Base-by-base conservation (phyloP, 2,329 filamentous ascomycete genomes). In the Karstenula rhodostoma region DNA sequence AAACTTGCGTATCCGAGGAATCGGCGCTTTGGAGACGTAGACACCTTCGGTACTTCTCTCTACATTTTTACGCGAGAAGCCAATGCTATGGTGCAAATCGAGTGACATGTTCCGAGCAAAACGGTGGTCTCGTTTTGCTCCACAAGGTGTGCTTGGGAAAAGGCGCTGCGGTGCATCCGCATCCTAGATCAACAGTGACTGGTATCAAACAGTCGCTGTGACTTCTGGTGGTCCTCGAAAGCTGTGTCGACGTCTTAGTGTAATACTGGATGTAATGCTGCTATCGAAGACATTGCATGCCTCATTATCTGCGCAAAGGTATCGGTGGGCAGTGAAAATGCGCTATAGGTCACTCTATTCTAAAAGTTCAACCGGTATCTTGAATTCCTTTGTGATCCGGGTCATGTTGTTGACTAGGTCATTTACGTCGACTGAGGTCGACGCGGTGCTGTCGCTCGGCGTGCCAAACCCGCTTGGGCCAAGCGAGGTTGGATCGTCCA, bases 291-390 rank as follows among this genome's bases (percentile, higher is more conserved):
- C n/a, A 23, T 10, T 22, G 19, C 19, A 12, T 44, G n/a, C 8
- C 10, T 44, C 8, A 43, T 40, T 10, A 12, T 22, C 19, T 19
- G 42, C 42, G 19, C 19, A 12, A 9, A 22, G n/a, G n/a, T 44
- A 44, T 44, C 12, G 42, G 3, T 15, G 17, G 3, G 33, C 4
- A 33, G 32, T 52, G 19, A 25, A 12, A 42, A 10, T 29, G 35
- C 35, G 15, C 19, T 23, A 29, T 37, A 42, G 12, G 48, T 33
- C 13, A 47, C 27, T 61, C 56, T 68, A 75, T 56, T 76, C 71
- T 33, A 77, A 63, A n/a, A 75, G 64, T 47, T 78, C 74, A 9
- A 64, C 73, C 0, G 74, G 74, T 37, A 77, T 71, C 46, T 75
- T 62, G 52, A 73, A 77, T 40, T 74, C 70, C 59, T 73, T 71